Evolutionary conservation across 192 early-diverging fungal species (phyloP).

Genomic region (Cetraspora pellucida): DNA sequence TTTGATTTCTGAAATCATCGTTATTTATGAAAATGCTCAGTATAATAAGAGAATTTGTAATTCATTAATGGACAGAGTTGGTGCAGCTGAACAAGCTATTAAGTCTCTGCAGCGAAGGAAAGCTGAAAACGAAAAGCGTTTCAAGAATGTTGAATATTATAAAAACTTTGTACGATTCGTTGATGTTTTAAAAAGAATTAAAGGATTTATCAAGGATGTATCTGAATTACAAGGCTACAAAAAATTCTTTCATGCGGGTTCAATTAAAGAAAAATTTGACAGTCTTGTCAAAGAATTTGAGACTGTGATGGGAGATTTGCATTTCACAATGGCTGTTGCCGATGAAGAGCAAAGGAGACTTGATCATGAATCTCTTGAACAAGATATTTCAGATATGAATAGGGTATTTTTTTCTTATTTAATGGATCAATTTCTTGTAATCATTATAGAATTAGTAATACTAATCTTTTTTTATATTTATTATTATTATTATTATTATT

Average conservation of each 20-base stretch:
- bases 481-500: background rate
- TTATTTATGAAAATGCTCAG: conserved; percentile 27
- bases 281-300: conserved; percentile 22
- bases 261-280: conserved; percentile 15
- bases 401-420: conserved; percentile 6
- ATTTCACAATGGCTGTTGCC: conserved; percentile 16
- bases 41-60: conserved; percentile 35
- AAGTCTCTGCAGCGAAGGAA: conserved; percentile 12
- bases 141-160: conserved; percentile 11
- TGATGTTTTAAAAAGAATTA: conserved; percentile 24
- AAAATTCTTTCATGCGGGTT: conserved; percentile 5
- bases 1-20: conserved; percentile 15
- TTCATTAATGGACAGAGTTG: conserved; percentile 19
- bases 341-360: conserved; percentile 23
- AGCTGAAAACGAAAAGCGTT: conserved; percentile 21
- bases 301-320: background rate
- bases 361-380: conserved; percentile 18
- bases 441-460: background rate
- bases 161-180: conserved; percentile 15
- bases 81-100: background rate
- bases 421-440: conserved; percentile 5
- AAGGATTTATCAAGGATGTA: conserved; percentile 22
- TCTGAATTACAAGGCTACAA: conserved; percentile 24
- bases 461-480: background rate
- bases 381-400: conserved; percentile 17